A percentile compares a stretch with the other conserved stretches of the same genome.
Evolutionary conservation across 2,329 filamentous ascomycete genomes (phyloP).

Genomic region (Trichothecium sympodiale): DNA sequence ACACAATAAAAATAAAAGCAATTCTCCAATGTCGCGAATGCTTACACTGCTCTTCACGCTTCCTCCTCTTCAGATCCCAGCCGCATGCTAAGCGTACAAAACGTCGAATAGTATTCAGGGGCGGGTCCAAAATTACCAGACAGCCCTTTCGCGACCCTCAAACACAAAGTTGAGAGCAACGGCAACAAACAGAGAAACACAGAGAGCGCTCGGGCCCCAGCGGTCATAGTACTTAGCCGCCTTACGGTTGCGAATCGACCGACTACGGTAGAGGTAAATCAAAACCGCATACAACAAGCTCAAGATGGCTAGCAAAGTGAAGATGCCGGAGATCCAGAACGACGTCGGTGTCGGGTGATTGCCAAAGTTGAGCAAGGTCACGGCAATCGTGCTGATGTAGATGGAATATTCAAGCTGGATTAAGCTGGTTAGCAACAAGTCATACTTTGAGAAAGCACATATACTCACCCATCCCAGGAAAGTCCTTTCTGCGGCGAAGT

Average conservation of each 20-base stretch:
- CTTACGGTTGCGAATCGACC: conserved; percentile 69
- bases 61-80: too few species aligned
- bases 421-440: conserved; percentile 9
- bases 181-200: conserved; percentile 59
- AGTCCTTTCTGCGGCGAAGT: conserved; percentile 90
- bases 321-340: conserved; percentile 61
- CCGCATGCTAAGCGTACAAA: too few species aligned
- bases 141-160: conserved; percentile 50
- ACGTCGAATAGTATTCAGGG: too few species aligned
- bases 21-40: too few species aligned
- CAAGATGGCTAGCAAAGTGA: conserved; percentile 69
- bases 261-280: conserved; percentile 80
- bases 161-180: conserved; percentile 72
- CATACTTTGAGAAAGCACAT: conserved; percentile 2
- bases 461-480: conserved; percentile 79
- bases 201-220: conserved; percentile 72
- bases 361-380: conserved; percentile 75
- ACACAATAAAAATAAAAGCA: too few species aligned
- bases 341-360: conserved; percentile 42
- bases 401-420: conserved; percentile 91
- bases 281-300: conserved; percentile 74
- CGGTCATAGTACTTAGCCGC: conserved; percentile 89
- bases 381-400: conserved; percentile 80
- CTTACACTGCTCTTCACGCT: too few species aligned
- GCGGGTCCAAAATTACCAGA: conserved; percentile 35